Percentiles rank a stretch among this genome's conserved stretches.
Conservation (phyloP, 331 rosid genomes). For the Malus hybrid region DNA sequence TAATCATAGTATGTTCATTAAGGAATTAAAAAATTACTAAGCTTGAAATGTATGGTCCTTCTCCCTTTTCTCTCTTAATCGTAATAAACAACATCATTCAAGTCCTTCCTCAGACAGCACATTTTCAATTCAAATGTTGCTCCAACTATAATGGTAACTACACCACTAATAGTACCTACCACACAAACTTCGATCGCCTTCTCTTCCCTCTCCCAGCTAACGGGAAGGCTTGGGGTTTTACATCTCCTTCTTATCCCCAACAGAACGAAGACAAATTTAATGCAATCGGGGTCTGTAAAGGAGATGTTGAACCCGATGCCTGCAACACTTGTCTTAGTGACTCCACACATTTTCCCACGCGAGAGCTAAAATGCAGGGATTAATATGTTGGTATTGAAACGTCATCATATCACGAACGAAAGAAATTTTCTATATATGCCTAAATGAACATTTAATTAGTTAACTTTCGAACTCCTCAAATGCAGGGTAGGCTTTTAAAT, state of each 20-base stretch:
- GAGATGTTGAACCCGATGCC: not conserved
- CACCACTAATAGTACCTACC: not conserved
- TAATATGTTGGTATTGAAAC: too few species aligned
- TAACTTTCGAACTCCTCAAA: not conserved
- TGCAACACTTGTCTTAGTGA: not conserved
- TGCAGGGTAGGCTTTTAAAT: slow-evolving; percentile 32
- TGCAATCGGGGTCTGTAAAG: slow-evolving; percentile 4
- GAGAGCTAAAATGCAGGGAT: too few species aligned
- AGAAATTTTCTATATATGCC: not conserved
- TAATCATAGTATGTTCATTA: too few species aligned
- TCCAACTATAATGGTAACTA: not conserved
- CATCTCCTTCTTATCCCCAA: not conserved
- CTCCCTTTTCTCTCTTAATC: too few species aligned
- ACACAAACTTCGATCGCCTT: not conserved
- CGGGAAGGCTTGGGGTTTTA: not conserved
- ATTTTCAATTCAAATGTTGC: not conserved
- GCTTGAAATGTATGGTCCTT: too few species aligned
- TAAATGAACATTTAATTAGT: not conserved
- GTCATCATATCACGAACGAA: too few species aligned
- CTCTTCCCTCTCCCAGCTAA: not conserved
- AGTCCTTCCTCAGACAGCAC: not conserved
- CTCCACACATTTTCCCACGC: not conserved
- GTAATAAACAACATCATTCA: not conserved
- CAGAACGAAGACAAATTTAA: not conserved
- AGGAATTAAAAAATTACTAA: too few species aligned